Base-by-base conservation (phyloP, 768 basidiomycete species). In the Amanita molliuscula region DNA sequence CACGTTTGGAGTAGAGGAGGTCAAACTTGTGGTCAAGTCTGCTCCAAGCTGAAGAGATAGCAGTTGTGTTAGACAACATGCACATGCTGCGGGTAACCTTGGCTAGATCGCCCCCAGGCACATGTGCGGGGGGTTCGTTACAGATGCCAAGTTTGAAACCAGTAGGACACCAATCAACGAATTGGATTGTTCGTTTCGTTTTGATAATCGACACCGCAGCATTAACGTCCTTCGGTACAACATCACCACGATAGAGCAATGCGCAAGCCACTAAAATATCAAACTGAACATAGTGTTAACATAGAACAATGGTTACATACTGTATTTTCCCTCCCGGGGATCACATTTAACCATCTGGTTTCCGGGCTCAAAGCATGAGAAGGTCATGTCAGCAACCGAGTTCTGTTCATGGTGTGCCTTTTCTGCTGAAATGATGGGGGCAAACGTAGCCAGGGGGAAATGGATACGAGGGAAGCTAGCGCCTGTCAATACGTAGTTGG, bases 121-220 rank as follows among this genome's bases (percentile, higher is more conserved):
- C 89, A 54, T 77, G 76, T 11, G 93, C 91, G 7, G 95, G 81
- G 47, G 94, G 83, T 67, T 98, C 95, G 65, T 94, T 94, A 77
- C 95, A 98, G 70, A 98, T 88, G 66, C 95, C 95, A 58, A 96
- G 84, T 79, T 94, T 94, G 84, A 94, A 95, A 54, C 94, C 95
- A 61, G 95, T 98, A 33, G 89, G 89, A 68, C 90, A 93, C 94
- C 94, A 97, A 63, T 96, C 94, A 54, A 97, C 94, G 65, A 95
- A 96, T 62, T 95, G 93, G 62, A 98, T 96, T 21, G 95, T 96
- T 56, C 88, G 82, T 78, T 94, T 97, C 51, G 93, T 97, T 78
- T 94, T 96, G 75, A 98, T 90, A 57, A 76, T 84, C 37, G 88
- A 81, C 58, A 97, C 89, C 51, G 95, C 95, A 51, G 87, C 81